Percentiles rank a stretch among this genome's conserved stretches.
Conservation (phyloP, 2,329 filamentous ascomycete species). For the Aspergillus terreus region DNA sequence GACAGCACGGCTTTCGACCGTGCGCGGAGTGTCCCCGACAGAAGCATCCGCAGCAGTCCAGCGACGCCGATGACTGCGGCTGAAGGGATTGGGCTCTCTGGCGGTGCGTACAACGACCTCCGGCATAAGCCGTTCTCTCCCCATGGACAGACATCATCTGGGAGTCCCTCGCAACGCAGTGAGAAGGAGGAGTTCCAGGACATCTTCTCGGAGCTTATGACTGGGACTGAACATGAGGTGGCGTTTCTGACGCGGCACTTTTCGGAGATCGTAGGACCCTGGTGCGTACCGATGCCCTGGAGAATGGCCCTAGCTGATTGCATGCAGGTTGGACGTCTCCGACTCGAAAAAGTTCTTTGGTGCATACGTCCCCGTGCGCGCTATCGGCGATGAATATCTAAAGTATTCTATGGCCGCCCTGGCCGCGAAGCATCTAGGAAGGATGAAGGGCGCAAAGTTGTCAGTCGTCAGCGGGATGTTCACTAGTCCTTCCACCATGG, state of each 20-base stretch:
- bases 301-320: slow-evolving; percentile 10
- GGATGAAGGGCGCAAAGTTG: slow-evolving; percentile 27
- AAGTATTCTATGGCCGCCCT: slow-evolving; percentile 37
- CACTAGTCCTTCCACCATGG: slow-evolving; percentile 47
- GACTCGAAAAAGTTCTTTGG: slow-evolving; percentile 39
- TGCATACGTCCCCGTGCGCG: slow-evolving; percentile 35
- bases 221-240: slow-evolving; percentile 35
- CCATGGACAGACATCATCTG: slow-evolving; percentile 6
- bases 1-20: neutral
- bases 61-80: neutral
- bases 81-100: neutral
- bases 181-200: slow-evolving; percentile 31
- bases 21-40: slow-evolving; percentile 3
- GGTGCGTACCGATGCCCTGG: slow-evolving; percentile 19
- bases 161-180: slow-evolving; percentile 18
- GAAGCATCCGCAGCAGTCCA: slow-evolving; percentile 1
- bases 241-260: slow-evolving; percentile 38
- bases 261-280: slow-evolving; percentile 32
- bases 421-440: slow-evolving; percentile 38
- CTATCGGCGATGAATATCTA: slow-evolving; percentile 30
- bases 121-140: slow-evolving; percentile 6
- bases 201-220: slow-evolving; percentile 35
- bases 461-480: slow-evolving; percentile 20
- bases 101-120: neutral
- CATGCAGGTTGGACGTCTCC: slow-evolving; percentile 35